Conservation (phyloP, 2,329 filamentous ascomycete genomes). For the Colletotrichum orbiculare region DNA sequence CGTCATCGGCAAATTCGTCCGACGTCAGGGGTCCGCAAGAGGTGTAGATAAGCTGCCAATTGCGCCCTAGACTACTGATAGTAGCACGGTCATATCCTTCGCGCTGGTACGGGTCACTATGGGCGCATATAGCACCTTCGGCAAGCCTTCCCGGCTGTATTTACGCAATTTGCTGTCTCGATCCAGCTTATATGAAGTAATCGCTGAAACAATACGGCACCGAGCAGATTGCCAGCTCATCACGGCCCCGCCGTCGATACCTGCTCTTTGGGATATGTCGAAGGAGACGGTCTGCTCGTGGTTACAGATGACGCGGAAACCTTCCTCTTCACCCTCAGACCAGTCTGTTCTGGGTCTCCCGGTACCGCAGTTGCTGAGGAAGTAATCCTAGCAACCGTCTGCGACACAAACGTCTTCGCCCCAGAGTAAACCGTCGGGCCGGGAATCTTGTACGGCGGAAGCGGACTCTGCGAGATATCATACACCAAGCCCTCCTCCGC, state of each 20-base stretch:
- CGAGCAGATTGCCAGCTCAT: not conserved
- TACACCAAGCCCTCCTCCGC: slow-evolving; percentile 49
- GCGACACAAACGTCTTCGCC: slow-evolving; percentile 18
- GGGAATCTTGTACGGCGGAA: slow-evolving; percentile 38
- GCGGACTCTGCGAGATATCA: slow-evolving; percentile 46
- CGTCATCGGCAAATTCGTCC: slow-evolving; percentile 6
- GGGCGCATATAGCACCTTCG: too few relatives aligned
- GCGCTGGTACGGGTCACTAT: not conserved
- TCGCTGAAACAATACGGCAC: not conserved
- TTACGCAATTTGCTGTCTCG: not conserved
- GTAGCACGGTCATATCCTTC: too few relatives aligned
- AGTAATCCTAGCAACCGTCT: slow-evolving; percentile 2
- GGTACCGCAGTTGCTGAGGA: slow-evolving; percentile 13
- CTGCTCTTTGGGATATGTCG: too few relatives aligned
- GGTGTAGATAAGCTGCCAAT: slow-evolving; percentile 10
- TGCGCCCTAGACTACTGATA: not conserved
- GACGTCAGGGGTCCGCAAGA: not conserved
- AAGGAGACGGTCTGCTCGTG: not conserved
- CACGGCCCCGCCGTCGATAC: not conserved
- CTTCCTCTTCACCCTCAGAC: not conserved
- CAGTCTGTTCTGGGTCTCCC: not conserved
- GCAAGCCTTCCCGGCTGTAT: too few relatives aligned
- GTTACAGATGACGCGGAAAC: not conserved
- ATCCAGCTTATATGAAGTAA: not conserved
- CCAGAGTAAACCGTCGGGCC: slow-evolving; percentile 35